These are phyloP conservation scores for Exophiala lecanii-corni DNA, from an alignment of 2,329 filamentous ascomycete genomes.

Conservation along the genomic window DNA sequence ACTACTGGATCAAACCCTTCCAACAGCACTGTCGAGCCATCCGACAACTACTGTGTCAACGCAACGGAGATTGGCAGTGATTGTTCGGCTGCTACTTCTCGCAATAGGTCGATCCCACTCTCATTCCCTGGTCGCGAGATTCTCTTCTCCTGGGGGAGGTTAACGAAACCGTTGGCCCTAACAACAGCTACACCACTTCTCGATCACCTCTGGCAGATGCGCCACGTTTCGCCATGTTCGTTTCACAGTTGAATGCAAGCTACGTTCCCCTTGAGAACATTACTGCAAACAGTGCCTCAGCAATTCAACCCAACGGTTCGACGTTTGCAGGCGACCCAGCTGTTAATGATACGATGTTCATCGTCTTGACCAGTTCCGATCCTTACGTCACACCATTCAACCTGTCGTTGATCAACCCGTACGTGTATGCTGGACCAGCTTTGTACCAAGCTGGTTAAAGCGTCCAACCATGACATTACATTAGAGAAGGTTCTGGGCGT, in stretches of 20 bases:
- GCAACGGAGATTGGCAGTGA: constrained; percentile 50
- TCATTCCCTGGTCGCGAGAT: constrained; percentile 70
- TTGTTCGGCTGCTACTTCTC: constrained; percentile 61
- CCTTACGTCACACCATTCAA: constrained; percentile 72
- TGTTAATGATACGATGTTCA: constrained; percentile 74
- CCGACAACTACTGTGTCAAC: constrained; percentile 54
- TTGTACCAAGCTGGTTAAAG: constrained; percentile 74
- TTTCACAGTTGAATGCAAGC: constrained; percentile 70
- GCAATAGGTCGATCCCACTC: constrained; percentile 66
- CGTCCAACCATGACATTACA: no score
- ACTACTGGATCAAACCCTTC: constrained; percentile 31
- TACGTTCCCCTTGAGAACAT: constrained; percentile 58
- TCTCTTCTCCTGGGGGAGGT: constrained; percentile 69
- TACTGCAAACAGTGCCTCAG: constrained; percentile 56
- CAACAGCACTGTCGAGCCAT: constrained; percentile 36
- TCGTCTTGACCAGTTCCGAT: constrained; percentile 68
- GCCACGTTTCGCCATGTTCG: constrained; percentile 70
- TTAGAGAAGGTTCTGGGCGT: no score
- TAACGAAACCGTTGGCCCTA: constrained; percentile 66
- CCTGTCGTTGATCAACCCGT: constrained; percentile 66
- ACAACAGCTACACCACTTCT: constrained; percentile 74
- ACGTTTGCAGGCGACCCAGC: constrained; percentile 65
- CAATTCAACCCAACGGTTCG: constrained; percentile 66
- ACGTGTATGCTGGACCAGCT: constrained; percentile 65
- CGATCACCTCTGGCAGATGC: constrained; percentile 47